Percentiles rank a stretch among this genome's conserved stretches.
Conservation (phyloP, 352 stramenopile species). For the Phytophthora aleatoria region DNA sequence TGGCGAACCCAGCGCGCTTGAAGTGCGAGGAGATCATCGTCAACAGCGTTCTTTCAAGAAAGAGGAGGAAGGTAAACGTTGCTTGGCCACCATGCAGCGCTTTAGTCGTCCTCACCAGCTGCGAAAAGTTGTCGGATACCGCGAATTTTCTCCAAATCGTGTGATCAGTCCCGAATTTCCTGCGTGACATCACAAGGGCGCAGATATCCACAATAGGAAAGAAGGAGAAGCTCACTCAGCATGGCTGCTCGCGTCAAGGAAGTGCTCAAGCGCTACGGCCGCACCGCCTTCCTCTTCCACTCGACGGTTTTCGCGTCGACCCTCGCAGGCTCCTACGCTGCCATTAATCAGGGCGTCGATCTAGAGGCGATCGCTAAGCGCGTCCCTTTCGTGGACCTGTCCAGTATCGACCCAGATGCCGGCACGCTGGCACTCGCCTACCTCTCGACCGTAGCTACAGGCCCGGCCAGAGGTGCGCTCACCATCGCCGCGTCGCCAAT, state of each 20-base stretch:
- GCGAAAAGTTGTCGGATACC: slow-evolving; percentile 7
- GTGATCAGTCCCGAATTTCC: slow-evolving; percentile 21
- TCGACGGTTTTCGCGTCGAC: slow-evolving; percentile 95
- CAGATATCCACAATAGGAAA: background rate
- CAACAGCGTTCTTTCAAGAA: background rate
- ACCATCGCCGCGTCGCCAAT: slow-evolving; percentile 78
- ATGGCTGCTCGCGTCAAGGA: slow-evolving; percentile 79
- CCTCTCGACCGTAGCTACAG: slow-evolving; percentile 91
- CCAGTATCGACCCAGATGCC: slow-evolving; percentile 69
- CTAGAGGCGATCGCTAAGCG: slow-evolving; percentile 56
- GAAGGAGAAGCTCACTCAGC: background rate
- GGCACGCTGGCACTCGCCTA: slow-evolving; percentile 87
- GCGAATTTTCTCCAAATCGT: slow-evolving; percentile 18
- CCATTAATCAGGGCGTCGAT: slow-evolving; percentile 72
- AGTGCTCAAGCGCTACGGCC: slow-evolving; percentile 93
- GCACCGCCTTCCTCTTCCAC: slow-evolving; percentile 93
- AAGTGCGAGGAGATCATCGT: background rate
- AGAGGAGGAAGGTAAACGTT: no score
- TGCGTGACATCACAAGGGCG: slow-evolving; percentile 11
- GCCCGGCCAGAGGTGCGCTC: slow-evolving; percentile 66
- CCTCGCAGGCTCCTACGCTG: slow-evolving; percentile 85
- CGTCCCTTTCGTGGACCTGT: slow-evolving; percentile 75
- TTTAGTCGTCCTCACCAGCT: slow-evolving; percentile 10
- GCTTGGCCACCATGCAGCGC: no score
- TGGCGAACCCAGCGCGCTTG: background rate